phyloP scores from a whole-genome alignment of 805 yeast genomes.

The Myxozyma nipponensis region DNA sequence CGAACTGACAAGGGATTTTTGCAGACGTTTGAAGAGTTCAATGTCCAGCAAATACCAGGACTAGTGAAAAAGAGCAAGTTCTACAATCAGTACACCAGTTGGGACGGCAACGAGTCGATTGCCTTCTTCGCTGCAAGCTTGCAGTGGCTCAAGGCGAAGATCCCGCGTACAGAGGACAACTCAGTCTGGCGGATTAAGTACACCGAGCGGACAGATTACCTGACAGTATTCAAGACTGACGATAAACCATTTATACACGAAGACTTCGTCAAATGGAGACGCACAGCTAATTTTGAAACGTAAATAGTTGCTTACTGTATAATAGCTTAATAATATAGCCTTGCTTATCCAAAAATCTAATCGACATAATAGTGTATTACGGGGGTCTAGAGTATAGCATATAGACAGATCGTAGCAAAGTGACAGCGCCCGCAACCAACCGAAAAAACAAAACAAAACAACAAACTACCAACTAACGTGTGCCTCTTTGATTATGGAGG shows the following conservation, averaged over 20 bases:
- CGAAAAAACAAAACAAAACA: background rate
- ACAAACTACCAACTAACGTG: no score
- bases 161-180: slow-evolving; percentile 43
- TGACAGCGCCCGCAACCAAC: no score
- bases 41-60: slow-evolving; percentile 75
- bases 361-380: background rate
- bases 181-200: slow-evolving; percentile 55
- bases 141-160: slow-evolving; percentile 63
- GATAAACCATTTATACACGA: slow-evolving; percentile 18
- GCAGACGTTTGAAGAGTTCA: slow-evolving; percentile 65
- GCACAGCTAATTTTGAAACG: slow-evolving; percentile 2
- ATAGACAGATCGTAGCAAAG: background rate
- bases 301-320: background rate
- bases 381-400: background rate
- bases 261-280: slow-evolving; percentile 26
- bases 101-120: slow-evolving; percentile 73
- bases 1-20: slow-evolving; percentile 69
- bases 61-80: slow-evolving; percentile 51
- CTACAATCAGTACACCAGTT: slow-evolving; percentile 33
- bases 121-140: slow-evolving; percentile 83
- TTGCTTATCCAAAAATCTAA: no score
- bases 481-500: no score
- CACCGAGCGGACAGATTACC: slow-evolving; percentile 18
- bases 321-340: no score
- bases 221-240: slow-evolving; percentile 13